These are phyloP conservation scores for Boletus subparvulus DNA, from an alignment of 768 basidiomycete genomes.

Conservation along the genomic window DNA sequence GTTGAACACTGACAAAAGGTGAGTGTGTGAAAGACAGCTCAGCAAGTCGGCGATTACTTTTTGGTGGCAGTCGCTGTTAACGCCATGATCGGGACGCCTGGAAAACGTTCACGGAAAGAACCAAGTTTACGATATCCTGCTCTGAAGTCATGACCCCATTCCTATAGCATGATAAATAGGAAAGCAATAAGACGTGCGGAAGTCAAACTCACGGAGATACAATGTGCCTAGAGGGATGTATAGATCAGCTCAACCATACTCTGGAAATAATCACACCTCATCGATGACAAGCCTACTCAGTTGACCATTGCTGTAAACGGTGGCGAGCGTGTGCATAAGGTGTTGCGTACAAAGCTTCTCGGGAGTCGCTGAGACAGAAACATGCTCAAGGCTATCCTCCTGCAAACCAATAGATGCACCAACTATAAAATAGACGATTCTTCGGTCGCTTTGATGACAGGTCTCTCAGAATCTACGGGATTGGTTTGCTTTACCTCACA, in stretches of 20 bases:
- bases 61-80: conserved; percentile 82
- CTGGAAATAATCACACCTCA: conserved; percentile 49
- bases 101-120: conserved; percentile 62
- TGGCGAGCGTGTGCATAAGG: conserved; percentile 50
- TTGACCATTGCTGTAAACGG: conserved; percentile 51
- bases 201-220: conserved; percentile 62
- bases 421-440: conserved; percentile 72
- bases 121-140: conserved; percentile 72
- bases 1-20: conserved; percentile 55
- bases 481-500: neutral
- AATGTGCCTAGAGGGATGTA: conserved; percentile 59
- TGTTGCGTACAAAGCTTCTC: conserved; percentile 63
- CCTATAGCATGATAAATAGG: conserved; percentile 39
- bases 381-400: neutral
- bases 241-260: conserved; percentile 1
- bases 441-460: conserved; percentile 56
- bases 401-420: conserved; percentile 18
- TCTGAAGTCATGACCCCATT: conserved; percentile 86
- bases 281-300: conserved; percentile 79
- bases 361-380: conserved; percentile 59
- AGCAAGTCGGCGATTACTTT: conserved; percentile 36
- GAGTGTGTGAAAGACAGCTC: neutral
- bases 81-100: conserved; percentile 80
- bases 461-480: conserved; percentile 57
- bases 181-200: neutral